These are phyloP conservation scores for Penicillium oxalicum DNA, from an alignment of 2,329 filamentous ascomycete genomes.

Conservation along the genomic window DNA sequence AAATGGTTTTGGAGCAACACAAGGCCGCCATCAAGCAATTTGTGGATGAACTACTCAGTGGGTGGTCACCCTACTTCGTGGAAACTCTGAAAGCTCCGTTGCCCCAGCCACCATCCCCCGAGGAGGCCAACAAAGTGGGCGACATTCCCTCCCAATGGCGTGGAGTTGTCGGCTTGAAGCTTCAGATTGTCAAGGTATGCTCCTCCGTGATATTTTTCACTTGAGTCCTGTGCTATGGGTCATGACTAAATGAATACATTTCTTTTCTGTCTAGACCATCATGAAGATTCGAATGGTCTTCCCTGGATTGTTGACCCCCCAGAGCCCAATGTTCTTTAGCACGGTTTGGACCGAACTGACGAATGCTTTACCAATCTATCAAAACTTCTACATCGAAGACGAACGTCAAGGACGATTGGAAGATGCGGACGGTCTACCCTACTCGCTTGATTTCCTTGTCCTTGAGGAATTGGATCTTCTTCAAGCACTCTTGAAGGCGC, in stretches of 20 bases:
- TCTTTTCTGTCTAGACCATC: slow-evolving; percentile 55
- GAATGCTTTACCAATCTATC: slow-evolving; percentile 65
- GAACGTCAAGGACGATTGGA: slow-evolving; percentile 83
- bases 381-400: slow-evolving; percentile 76
- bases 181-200: slow-evolving; percentile 76
- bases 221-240: neutral
- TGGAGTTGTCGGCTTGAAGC: slow-evolving; percentile 76
- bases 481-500: slow-evolving; percentile 81
- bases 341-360: slow-evolving; percentile 85
- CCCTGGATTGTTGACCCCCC: slow-evolving; percentile 70
- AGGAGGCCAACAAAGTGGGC: slow-evolving; percentile 53
- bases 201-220: neutral
- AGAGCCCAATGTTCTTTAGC: slow-evolving; percentile 76
- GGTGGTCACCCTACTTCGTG: slow-evolving; percentile 88
- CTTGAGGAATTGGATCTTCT: slow-evolving; percentile 93
- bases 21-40: slow-evolving; percentile 80
- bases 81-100: slow-evolving; percentile 68
- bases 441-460: slow-evolving; percentile 88
- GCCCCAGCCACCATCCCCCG: slow-evolving; percentile 53
- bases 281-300: slow-evolving; percentile 85
- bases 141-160: slow-evolving; percentile 64
- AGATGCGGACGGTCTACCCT: slow-evolving; percentile 85
- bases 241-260: slow-evolving; percentile 11
- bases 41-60: slow-evolving; percentile 73
- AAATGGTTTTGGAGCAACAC: slow-evolving; percentile 94